Evolutionary conservation across 495 filamentous ascomycete species (phyloP), one percentile per base, ranked within the genome.

Genomic region (Aspergillus mulundensis): DNA sequence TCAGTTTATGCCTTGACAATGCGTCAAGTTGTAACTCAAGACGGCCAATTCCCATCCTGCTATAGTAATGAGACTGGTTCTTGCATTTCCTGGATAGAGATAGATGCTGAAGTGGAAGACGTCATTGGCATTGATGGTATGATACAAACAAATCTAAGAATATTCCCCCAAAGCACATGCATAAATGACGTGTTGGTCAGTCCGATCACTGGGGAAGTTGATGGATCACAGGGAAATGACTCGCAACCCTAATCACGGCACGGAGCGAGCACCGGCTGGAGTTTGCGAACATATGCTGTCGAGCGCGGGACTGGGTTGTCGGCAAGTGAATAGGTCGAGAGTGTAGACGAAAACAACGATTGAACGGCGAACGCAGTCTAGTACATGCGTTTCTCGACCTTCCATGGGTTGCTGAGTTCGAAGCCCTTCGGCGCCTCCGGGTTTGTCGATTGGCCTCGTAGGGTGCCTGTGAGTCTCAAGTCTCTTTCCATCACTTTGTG

Each of bases 321-420:
- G 48, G 20, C 21, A n/a, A 39, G 19, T 16, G 2, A 24, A 1
- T 18, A 18, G 3, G 2, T 50, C 12, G 19, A 20, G 15, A 3
- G 14, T 12, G 34, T 40, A n/a, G 15, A 25, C 34, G 48, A 18
- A 50, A 23, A 19, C 20, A 12, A 34, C n/a, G 11, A 50, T 5
- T 16, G 10, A 40, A 7, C 18, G 4, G 48, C 10, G 19, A 16
- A 20, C 34, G 32, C 34, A 51, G 30, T 58, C 57, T 75, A 76
- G 60, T 62, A 75, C 14, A 75, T 70, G 58, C 72, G 70, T 58
- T 70, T 75, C 61, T 76, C 73, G 80, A 90, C 87, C 82, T 83
- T 92, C 95, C 95, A 99, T 25, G 90, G 88, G 72, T 96, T 96
- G 81, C 87, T 97, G 64, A 96, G 62, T 66, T 96, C 93, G 77